These are phyloP conservation scores for Gnaphalium uliginosum DNA, from an alignment of 129 eudicot species.

Conservation along the genomic window DNA sequence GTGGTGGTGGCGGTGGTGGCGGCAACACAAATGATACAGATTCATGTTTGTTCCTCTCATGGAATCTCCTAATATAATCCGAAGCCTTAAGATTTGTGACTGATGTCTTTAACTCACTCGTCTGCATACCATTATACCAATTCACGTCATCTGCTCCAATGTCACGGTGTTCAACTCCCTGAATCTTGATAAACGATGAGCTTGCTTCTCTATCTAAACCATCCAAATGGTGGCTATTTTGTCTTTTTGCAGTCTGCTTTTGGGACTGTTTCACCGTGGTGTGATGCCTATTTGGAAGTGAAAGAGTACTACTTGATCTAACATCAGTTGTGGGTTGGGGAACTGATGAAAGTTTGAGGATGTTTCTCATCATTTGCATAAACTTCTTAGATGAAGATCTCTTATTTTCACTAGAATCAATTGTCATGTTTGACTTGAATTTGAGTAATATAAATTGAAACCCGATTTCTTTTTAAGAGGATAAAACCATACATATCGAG, in stretches of 20 bases:
- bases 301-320: constrained; percentile 12
- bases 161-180: constrained; percentile 7
- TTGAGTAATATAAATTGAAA: constrained; percentile 4
- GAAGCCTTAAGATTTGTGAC: constrained; percentile 31
- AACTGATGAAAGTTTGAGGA: constrained; percentile 22
- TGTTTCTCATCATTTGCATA: constrained; percentile 17
- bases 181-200: constrained; percentile 32
- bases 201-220: constrained; percentile 16
- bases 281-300: constrained; percentile 6
- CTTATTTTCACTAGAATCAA: not conserved
- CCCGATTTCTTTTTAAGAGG: too few relatives aligned
- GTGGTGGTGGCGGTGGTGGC: constrained; percentile 17
- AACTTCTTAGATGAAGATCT: constrained; percentile 28
- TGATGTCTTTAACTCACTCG: constrained; percentile 1
- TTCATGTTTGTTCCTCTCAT: constrained; percentile 32
- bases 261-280: not conserved
- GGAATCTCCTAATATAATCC: constrained; percentile 36
- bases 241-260: not conserved
- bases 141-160: constrained; percentile 3
- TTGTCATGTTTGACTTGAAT: constrained; percentile 24
- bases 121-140: not conserved
- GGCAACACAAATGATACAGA: not conserved
- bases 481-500: too few relatives aligned
- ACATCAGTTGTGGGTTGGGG: not conserved
- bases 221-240: not conserved